phyloP scores from a whole-genome alignment of 192 early-diverging fungal species.

The Phlyctochytrium arcticum region DNA sequence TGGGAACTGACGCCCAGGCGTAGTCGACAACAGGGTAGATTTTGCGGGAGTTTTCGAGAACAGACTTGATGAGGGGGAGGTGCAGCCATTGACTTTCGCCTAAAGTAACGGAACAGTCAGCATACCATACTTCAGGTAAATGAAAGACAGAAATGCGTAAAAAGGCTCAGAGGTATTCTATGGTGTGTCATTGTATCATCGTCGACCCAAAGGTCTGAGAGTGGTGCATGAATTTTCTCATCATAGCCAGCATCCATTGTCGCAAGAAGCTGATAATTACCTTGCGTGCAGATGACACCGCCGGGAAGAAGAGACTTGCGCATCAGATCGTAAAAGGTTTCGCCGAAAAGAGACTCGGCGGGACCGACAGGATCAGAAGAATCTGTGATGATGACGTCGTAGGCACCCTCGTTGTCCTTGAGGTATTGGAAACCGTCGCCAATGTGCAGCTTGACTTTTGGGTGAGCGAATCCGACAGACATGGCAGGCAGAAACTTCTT shows the following conservation, averaged over 20 bases:
- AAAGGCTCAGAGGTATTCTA: constrained; percentile 16
- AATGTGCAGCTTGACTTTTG: constrained; percentile 92
- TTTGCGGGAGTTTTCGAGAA: constrained; percentile 70
- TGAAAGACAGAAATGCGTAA: no score
- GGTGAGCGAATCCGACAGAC: constrained; percentile 89
- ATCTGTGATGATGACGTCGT: constrained; percentile 99
- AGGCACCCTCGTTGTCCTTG: constrained; percentile 78
- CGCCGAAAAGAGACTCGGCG: constrained; percentile 90
- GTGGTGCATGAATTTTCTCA: constrained; percentile 48
- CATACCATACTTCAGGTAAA: no score
- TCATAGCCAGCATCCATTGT: constrained; percentile 18
- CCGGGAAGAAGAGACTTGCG: constrained; percentile 79
- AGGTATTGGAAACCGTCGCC: constrained; percentile 96
- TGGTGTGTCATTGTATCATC: constrained; percentile 28
- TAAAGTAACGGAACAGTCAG: constrained; percentile 12
- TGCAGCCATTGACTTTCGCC: constrained; percentile 99
- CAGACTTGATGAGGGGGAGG: constrained; percentile 84
- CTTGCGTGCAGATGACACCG: constrained; percentile 95
- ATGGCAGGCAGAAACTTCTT: constrained; percentile 92
- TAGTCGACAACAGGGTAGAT: constrained; percentile 93
- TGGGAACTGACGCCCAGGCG: constrained; percentile 92
- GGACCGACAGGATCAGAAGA: constrained; percentile 98
- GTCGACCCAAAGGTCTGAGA: constrained; percentile 23
- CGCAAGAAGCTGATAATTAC: constrained; percentile 32
- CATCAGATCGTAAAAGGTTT: constrained; percentile 92